Conservation (phyloP, 2,329 filamentous ascomycete genomes). For the Phaeoacremonium minimum region DNA sequence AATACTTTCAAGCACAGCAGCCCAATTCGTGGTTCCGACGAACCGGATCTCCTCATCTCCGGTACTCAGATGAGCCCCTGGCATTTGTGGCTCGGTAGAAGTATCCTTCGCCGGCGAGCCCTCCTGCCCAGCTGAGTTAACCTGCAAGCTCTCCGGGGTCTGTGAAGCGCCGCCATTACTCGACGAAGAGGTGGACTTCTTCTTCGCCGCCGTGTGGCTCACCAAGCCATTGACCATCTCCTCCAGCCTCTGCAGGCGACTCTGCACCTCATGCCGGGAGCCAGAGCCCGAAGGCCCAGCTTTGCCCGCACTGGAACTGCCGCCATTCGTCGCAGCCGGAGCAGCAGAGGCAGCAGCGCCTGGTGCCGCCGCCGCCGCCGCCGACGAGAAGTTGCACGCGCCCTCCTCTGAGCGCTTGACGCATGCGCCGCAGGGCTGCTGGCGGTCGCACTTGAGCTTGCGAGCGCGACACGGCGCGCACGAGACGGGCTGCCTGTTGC, state of each 20-base stretch:
- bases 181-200: background rate
- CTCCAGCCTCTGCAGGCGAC: constrained; percentile 33
- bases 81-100: too few species aligned
- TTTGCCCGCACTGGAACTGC: background rate
- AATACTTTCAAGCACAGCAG: constrained; percentile 35
- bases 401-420: constrained; percentile 28
- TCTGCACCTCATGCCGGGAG: constrained; percentile 29
- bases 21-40: constrained; percentile 34
- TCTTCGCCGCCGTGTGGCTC: background rate
- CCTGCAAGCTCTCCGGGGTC: background rate
- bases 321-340: background rate
- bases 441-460: constrained; percentile 37
- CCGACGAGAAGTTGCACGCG: constrained; percentile 24
- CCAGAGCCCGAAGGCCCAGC: constrained; percentile 4
- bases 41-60: constrained; percentile 17
- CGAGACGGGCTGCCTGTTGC: constrained; percentile 35
- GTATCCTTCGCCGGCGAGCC: constrained; percentile 4
- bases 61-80: constrained; percentile 5
- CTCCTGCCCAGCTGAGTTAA: background rate
- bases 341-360: constrained; percentile 11
- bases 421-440: constrained; percentile 33
- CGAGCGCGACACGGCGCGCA: constrained; percentile 35
- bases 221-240: constrained; percentile 33
- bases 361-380: background rate
- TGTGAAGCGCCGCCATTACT: background rate